phyloP scores from a whole-genome alignment of 257 asterid species.

The Lithospermum erythrorhizon region DNA sequence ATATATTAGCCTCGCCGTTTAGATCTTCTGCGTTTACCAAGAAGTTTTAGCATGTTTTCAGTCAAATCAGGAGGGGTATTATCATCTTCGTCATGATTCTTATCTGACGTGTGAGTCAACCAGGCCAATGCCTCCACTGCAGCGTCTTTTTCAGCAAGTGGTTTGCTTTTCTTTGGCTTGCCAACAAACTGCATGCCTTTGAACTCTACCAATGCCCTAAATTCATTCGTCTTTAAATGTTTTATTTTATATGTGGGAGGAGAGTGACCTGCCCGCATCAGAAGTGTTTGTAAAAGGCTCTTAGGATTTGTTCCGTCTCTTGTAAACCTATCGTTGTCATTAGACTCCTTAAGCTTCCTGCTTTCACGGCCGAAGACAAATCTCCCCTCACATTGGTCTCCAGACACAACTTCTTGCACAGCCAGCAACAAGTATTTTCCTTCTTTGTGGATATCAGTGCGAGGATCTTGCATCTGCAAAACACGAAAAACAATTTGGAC shows the following conservation, averaged over 20 bases:
- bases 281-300: slow-evolving; percentile 83
- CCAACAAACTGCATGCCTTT: slow-evolving; percentile 99
- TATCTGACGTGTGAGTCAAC: slow-evolving; percentile 80
- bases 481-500: not conserved
- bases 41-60: slow-evolving; percentile 86
- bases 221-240: slow-evolving; percentile 92
- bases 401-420: slow-evolving; percentile 77
- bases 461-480: slow-evolving; percentile 73
- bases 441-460: slow-evolving; percentile 76
- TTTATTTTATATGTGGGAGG: slow-evolving; percentile 93
- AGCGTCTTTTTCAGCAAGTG: slow-evolving; percentile 88
- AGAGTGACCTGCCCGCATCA: slow-evolving; percentile 98
- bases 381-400: slow-evolving; percentile 91
- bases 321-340: slow-evolving; percentile 55
- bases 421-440: slow-evolving; percentile 92
- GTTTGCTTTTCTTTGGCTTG: slow-evolving; percentile 74
- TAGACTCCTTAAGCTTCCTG: slow-evolving; percentile 41
- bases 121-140: slow-evolving; percentile 92
- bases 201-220: slow-evolving; percentile 82
- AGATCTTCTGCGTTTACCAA: slow-evolving; percentile 57
- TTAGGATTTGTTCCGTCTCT: slow-evolving; percentile 89
- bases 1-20: slow-evolving; percentile 25
- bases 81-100: slow-evolving; percentile 36
- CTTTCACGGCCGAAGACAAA: slow-evolving; percentile 90
- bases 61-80: slow-evolving; percentile 65